Evolutionary conservation across 192 early-diverging fungal species (phyloP).

Genomic region (Piromyces finnis): DNA sequence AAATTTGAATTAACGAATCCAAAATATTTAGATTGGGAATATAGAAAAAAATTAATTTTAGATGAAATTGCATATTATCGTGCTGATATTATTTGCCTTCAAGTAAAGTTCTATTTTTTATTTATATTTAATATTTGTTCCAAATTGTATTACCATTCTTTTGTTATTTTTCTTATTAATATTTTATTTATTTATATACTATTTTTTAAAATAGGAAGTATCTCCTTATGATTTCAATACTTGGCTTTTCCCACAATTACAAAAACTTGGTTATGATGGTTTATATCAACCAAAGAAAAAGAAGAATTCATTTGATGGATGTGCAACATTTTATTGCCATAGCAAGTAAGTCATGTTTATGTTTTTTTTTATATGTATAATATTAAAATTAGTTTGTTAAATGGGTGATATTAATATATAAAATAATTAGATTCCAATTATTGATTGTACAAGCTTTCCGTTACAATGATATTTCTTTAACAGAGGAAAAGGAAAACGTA

Average conservation of each 20-base stretch:
- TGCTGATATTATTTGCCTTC: conserved; percentile 22
- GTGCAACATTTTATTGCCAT: conserved; percentile 19
- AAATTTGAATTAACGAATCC: conserved; percentile 7
- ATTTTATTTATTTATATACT: too few relatives aligned
- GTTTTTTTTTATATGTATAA: too few relatives aligned
- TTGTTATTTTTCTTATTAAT: too few relatives aligned
- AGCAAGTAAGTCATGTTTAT: not conserved
- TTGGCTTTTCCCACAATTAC: conserved; percentile 16
- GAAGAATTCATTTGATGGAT: conserved; percentile 18
- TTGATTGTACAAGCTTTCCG: not conserved
- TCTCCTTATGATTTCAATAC: conserved; percentile 16
- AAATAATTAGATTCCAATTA: not conserved
- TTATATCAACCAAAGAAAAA: conserved; percentile 21
- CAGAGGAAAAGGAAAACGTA: not conserved
- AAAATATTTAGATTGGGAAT: conserved; percentile 12
- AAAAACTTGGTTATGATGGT: conserved; percentile 21
- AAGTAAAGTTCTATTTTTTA: too few relatives aligned
- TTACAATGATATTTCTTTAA: not conserved
- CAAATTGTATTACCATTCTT: too few relatives aligned
- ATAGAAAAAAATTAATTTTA: conserved; percentile 11
- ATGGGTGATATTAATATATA: too few relatives aligned
- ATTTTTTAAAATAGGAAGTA: conserved; percentile 10
- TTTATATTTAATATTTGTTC: conserved; percentile 1
- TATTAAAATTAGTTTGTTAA: too few relatives aligned
- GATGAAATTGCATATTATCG: conserved; percentile 17